These are phyloP conservation scores for Phycomyces nitens DNA, from an alignment of 192 early-diverging fungal species.

Conservation along the genomic window DNA sequence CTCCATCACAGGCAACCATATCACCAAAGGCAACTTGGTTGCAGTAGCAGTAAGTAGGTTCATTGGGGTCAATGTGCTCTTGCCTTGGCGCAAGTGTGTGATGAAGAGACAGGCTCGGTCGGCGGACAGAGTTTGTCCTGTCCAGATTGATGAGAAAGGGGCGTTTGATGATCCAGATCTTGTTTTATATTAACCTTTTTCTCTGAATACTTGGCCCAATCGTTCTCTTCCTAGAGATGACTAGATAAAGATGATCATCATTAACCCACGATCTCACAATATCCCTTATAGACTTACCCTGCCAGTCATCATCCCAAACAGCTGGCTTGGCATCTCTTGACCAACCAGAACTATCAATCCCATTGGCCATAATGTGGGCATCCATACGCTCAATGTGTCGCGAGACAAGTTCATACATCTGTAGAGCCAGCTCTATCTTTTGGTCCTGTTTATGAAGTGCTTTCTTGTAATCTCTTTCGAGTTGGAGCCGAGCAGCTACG, in stretches of 20 bases:
- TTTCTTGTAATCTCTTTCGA: slow-evolving; percentile 38
- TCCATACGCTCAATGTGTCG: slow-evolving; percentile 32
- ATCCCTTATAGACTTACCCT: no score
- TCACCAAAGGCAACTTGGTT: slow-evolving; percentile 81
- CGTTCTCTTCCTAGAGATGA: not conserved
- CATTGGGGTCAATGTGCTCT: slow-evolving; percentile 78
- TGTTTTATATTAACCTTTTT: slow-evolving; percentile 14
- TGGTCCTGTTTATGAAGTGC: slow-evolving; percentile 47
- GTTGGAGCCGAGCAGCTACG: slow-evolving; percentile 9
- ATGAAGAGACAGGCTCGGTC: slow-evolving; percentile 1
- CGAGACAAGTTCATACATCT: slow-evolving; percentile 44
- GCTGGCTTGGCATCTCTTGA: not conserved
- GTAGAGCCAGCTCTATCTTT: slow-evolving; percentile 42
- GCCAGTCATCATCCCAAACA: slow-evolving; percentile 12
- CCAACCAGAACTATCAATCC: slow-evolving; percentile 7
- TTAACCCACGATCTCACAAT: no score
- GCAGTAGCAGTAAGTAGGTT: slow-evolving; percentile 85
- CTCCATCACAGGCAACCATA: slow-evolving; percentile 83
- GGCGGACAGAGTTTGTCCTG: slow-evolving; percentile 5
- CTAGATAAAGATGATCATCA: no score
- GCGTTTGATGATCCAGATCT: no score
- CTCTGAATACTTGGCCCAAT: not conserved
- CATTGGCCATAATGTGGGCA: slow-evolving; percentile 20
- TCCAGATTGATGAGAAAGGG: no score
- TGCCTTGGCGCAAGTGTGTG: slow-evolving; percentile 22